These are phyloP conservation scores for Chrysoporthe cubensis DNA, from an alignment of 2,329 filamentous ascomycete species.

Conservation along the genomic window DNA sequence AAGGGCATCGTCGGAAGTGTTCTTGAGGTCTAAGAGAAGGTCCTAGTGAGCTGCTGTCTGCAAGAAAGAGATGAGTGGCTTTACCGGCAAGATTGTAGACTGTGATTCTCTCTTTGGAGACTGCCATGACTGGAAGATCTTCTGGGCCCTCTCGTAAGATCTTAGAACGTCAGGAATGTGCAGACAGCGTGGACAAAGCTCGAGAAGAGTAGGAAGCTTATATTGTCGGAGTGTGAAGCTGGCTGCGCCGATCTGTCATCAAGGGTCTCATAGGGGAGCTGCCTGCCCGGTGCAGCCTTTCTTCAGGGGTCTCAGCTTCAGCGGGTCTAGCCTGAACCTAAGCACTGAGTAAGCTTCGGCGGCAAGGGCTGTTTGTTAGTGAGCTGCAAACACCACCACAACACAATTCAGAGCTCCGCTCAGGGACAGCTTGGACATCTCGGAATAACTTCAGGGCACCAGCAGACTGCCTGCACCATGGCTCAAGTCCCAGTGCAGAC, in stretches of 20 bases:
- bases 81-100: conserved; percentile 70
- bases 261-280: not conserved
- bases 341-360: conserved; percentile 8
- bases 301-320: conserved; percentile 15
- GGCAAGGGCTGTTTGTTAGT: not conserved
- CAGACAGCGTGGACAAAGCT: not conserved
- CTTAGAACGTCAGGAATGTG: not conserved
- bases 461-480: conserved; percentile 57
- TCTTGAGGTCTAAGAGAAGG: conserved; percentile 77
- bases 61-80: not conserved
- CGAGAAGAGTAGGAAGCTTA: not conserved
- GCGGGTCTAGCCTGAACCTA: not conserved
- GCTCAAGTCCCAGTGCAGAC: conserved; percentile 85
- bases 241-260: conserved; percentile 15
- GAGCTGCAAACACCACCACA: conserved; percentile 12
- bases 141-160: not conserved
- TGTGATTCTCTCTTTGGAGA: conserved; percentile 60
- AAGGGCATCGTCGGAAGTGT: conserved; percentile 93
- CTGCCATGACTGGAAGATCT: conserved; percentile 40
- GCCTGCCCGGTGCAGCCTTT: conserved; percentile 2
- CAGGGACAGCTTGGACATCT: not conserved
- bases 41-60: conserved; percentile 27
- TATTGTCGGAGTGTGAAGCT: not conserved
- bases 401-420: conserved; percentile 7
- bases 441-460: not conserved